Percentiles rank a stretch among this genome's conserved stretches.
Conservation (phyloP, 176 grass and related monocot genomes). For the Tillandsia leiboldiana region DNA sequence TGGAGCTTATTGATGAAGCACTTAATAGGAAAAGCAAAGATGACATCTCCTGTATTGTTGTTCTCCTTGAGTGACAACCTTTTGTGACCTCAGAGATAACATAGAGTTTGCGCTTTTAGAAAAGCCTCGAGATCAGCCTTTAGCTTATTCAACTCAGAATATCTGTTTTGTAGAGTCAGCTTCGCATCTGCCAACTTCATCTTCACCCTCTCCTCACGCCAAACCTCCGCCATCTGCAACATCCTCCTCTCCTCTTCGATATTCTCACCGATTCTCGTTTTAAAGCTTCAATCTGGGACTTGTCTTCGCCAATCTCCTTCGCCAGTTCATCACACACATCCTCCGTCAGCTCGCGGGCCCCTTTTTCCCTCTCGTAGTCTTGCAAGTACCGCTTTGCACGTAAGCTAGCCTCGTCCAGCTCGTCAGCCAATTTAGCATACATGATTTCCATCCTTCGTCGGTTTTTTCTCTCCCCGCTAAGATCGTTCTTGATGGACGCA, state of each 20-base stretch:
- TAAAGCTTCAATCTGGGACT: conserved; percentile 41
- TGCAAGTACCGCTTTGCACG: conserved; percentile 19
- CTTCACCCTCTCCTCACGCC: conserved; percentile 47
- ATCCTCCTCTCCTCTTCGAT: conserved; percentile 48
- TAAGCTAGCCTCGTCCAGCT: conserved; percentile 7
- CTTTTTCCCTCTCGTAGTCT: conserved; percentile 35
- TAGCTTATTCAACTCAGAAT: conserved; percentile 53
- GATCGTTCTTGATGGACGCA: conserved; percentile 1
- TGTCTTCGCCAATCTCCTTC: conserved; percentile 50
- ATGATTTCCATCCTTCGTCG: conserved; percentile 28
- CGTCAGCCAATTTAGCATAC: conserved; percentile 22
- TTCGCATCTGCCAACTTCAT: conserved; percentile 53
- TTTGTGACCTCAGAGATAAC: not conserved
- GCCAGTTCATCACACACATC: conserved; percentile 43
- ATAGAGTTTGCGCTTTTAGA: conserved; percentile 27
- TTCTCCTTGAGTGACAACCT: conserved; percentile 21
- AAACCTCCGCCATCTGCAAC: conserved; percentile 63
- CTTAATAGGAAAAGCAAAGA: conserved; percentile 43
- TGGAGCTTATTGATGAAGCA: conserved; percentile 30
- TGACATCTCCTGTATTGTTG: conserved; percentile 54
- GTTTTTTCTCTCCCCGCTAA: conserved; percentile 20
- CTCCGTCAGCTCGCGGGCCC: conserved; percentile 56
- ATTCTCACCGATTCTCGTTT: conserved; percentile 33
- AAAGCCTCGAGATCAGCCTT: conserved; percentile 60
- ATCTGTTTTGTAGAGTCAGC: conserved; percentile 29